Evolutionary conservation across 768 basidiomycete genomes (phyloP).

Genomic region (Symmetrospora coprosmae): DNA sequence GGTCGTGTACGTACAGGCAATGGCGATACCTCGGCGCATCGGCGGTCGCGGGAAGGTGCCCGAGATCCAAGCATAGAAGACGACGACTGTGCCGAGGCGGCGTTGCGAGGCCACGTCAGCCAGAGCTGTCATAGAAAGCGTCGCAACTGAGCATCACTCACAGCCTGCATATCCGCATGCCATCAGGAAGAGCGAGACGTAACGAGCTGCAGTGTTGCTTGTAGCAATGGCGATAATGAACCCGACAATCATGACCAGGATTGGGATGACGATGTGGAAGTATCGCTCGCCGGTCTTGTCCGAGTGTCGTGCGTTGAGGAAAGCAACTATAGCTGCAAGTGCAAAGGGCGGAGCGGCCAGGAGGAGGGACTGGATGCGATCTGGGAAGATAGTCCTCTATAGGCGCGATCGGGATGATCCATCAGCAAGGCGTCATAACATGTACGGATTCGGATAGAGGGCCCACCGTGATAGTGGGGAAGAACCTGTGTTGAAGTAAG

Average conservation of each 20-base stretch:
- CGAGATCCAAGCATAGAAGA: conserved; percentile 43
- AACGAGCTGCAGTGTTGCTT: conserved; percentile 45
- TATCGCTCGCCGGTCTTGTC: conserved; percentile 58
- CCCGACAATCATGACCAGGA: conserved; percentile 51
- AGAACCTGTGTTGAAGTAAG: background rate
- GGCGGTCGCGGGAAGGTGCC: conserved; percentile 59
- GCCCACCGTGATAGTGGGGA: conserved; percentile 25
- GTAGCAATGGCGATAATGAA: conserved; percentile 54
- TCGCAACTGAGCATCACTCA: too few species aligned
- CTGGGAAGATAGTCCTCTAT: conserved; percentile 31
- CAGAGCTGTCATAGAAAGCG: too few species aligned
- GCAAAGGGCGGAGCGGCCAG: conserved; percentile 35
- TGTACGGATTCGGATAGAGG: too few species aligned
- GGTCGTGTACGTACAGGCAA: conserved; percentile 46
- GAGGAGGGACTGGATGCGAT: conserved; percentile 32
- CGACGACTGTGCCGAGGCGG: too few species aligned
- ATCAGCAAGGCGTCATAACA: too few species aligned
- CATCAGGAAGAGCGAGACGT: conserved; percentile 48
- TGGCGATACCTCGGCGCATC: conserved; percentile 69
- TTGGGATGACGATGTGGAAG: conserved; percentile 48
- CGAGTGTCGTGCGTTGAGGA: conserved; percentile 43
- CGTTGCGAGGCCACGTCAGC: too few species aligned
- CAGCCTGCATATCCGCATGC: background rate
- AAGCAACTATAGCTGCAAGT: conserved; percentile 26
- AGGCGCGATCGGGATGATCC: too few species aligned